These are phyloP conservation scores for Vigna trinervia DNA, from an alignment of 306 rosid genomes.

Conservation along the genomic window DNA sequence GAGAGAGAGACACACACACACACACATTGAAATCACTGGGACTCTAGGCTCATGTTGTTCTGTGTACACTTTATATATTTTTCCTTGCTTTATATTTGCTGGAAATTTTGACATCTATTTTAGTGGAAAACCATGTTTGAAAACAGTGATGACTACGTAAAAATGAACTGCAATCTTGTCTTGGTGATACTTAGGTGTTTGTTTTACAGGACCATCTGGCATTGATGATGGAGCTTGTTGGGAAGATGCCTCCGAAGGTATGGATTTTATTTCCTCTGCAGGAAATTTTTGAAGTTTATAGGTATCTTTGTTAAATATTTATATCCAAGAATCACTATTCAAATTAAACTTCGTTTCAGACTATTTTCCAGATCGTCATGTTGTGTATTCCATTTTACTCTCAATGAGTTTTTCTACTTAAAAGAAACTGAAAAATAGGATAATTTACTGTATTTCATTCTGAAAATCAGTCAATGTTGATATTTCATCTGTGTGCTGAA, in stretches of 20 bases:
- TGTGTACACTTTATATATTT: not conserved
- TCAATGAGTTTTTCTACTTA: conserved; percentile 15
- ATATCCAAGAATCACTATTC: conserved; percentile 13
- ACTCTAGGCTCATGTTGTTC: not conserved
- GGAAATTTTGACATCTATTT: not conserved
- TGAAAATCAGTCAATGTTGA: conserved; percentile 15
- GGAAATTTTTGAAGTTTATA: conserved; percentile 8
- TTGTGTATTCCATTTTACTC: conserved; percentile 2
- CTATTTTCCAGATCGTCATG: conserved; percentile 2
- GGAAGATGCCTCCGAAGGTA: conserved; percentile 32
- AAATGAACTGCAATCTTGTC: conserved; percentile 1
- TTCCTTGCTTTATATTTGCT: not conserved
- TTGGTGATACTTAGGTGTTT: not conserved
- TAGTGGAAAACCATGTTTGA: conserved; percentile 12
- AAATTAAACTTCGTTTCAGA: conserved; percentile 3
- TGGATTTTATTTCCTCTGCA: conserved; percentile 9
- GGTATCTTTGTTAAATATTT: not conserved
- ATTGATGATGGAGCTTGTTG: conserved; percentile 49
- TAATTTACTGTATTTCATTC: conserved; percentile 31
- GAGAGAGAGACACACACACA: too few species aligned
- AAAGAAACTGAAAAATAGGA: not conserved
- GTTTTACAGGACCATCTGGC: conserved; percentile 45
- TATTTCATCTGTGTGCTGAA: not conserved
- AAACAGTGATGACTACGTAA: not conserved
- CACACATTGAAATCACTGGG: not conserved